Conservation (phyloP, 371 early-diverging fungal genomes). For the Rhizopus sp. region DNA sequence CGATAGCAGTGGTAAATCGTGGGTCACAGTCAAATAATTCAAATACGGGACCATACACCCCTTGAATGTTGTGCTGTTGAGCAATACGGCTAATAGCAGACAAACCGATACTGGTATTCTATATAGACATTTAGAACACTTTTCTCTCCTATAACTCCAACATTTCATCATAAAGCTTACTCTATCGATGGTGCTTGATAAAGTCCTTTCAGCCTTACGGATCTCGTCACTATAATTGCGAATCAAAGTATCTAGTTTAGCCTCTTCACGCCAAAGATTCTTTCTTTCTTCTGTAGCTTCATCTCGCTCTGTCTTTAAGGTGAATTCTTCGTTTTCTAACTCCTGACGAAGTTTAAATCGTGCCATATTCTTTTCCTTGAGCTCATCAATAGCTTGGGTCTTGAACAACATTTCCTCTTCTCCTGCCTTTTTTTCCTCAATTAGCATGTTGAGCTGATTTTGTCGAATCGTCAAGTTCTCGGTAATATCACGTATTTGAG, state of each 20-base stretch:
- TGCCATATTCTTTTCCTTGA: conserved; percentile 44
- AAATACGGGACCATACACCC: conserved; percentile 92
- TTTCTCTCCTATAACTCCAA: too few species aligned
- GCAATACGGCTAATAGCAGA: conserved; percentile 72
- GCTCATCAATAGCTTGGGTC: conserved; percentile 40
- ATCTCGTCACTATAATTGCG: conserved; percentile 75
- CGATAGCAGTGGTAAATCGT: conserved; percentile 84
- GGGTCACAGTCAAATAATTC: conserved; percentile 90
- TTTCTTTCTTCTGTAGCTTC: conserved; percentile 76
- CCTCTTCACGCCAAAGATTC: conserved; percentile 92
- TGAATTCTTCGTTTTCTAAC: conserved; percentile 29
- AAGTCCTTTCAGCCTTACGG: conserved; percentile 70
- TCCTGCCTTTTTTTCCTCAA: conserved; percentile 29
- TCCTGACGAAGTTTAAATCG: conserved; percentile 38
- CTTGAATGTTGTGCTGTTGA: conserved; percentile 60
- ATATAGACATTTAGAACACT: not conserved
- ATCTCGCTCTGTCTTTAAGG: conserved; percentile 51
- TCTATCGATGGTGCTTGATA: conserved; percentile 80
- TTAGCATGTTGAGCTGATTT: conserved; percentile 47
- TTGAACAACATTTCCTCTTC: conserved; percentile 28
- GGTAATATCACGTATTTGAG: conserved; percentile 68
- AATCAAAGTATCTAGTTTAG: conserved; percentile 67
- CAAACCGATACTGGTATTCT: conserved; percentile 73
- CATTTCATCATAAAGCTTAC: conserved; percentile 29
- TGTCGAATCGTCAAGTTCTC: conserved; percentile 49